phyloP scores from a whole-genome alignment of 2,329 filamentous ascomycete genomes.

The Pseudogymnoascus sp. region DNA sequence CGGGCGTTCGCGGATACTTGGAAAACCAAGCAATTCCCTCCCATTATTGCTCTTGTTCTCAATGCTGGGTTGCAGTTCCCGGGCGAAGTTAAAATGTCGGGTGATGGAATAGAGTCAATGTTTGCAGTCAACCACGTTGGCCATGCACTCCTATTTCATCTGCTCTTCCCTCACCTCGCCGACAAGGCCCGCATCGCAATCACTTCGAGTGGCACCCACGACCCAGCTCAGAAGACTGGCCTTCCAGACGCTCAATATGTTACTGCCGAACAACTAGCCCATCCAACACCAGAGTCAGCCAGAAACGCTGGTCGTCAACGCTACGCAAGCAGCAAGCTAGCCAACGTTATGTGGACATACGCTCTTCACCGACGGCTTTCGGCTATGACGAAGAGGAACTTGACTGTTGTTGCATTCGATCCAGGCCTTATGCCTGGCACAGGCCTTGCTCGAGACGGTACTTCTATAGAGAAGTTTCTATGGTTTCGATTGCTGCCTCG shows the following conservation, averaged over 20 bases:
- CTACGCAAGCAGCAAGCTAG: constrained; percentile 39
- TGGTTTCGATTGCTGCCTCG: constrained; percentile 30
- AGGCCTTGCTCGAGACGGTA: constrained; percentile 28
- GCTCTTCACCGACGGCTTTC: constrained; percentile 33
- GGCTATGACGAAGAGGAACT: constrained; percentile 19
- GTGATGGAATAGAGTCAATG: constrained; percentile 37
- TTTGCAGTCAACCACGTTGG: constrained; percentile 44
- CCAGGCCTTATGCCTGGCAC: constrained; percentile 43
- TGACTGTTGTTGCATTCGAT: constrained; percentile 37
- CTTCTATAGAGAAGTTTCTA: constrained; percentile 25
- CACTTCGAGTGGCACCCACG: constrained; percentile 38
- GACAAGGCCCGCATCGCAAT: constrained; percentile 36
- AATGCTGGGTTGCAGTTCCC: constrained; percentile 42
- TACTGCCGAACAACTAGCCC: constrained; percentile 37
- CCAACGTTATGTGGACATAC: constrained; percentile 41
- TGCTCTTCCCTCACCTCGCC: constrained; percentile 35
- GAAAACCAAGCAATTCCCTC: constrained; percentile 28
- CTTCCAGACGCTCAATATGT: constrained; percentile 36
- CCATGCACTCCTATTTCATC: constrained; percentile 41
- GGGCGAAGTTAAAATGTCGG: constrained; percentile 25
- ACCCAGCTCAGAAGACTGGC: constrained; percentile 35
- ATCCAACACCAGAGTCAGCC: constrained; percentile 27
- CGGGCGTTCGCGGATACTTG: constrained; percentile 35
- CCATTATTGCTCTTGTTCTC: constrained; percentile 37
- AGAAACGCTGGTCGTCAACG: constrained; percentile 30